Evolutionary conservation across 2,329 filamentous ascomycete genomes (phyloP).

Genomic region (Tympanopsis confertula): DNA sequence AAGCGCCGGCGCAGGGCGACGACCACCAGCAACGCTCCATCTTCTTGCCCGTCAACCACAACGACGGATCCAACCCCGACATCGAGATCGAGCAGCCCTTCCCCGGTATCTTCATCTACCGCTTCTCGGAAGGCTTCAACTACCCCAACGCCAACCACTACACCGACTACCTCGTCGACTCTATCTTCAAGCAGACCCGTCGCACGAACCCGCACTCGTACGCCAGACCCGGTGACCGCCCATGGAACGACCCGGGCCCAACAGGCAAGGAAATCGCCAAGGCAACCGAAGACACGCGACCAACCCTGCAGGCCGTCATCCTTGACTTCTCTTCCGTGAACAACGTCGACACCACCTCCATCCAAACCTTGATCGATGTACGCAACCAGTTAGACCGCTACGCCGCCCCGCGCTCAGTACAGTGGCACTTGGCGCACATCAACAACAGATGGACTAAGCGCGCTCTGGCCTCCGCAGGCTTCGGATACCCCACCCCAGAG

Average conservation of each 20-base stretch:
- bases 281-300: slow-evolving; percentile 37
- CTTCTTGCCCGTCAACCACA: slow-evolving; percentile 76
- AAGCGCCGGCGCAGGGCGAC: slow-evolving; percentile 22
- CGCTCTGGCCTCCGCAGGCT: slow-evolving; percentile 74
- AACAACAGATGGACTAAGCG: slow-evolving; percentile 92
- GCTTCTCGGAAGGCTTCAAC: slow-evolving; percentile 89
- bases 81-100: slow-evolving; percentile 71
- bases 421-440: slow-evolving; percentile 94
- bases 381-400: slow-evolving; percentile 88
- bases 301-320: slow-evolving; percentile 77
- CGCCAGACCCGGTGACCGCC: slow-evolving; percentile 60
- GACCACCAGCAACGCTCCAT: slow-evolving; percentile 51
- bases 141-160: slow-evolving; percentile 90
- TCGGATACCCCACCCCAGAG: slow-evolving; percentile 63
- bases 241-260: slow-evolving; percentile 89
- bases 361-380: slow-evolving; percentile 86
- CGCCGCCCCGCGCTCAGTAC: slow-evolving; percentile 66
- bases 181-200: slow-evolving; percentile 61
- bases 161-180: slow-evolving; percentile 63
- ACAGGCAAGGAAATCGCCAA: slow-evolving; percentile 33
- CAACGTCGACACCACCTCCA: slow-evolving; percentile 83
- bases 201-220: slow-evolving; percentile 64
- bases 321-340: slow-evolving; percentile 91
- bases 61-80: slow-evolving; percentile 82
- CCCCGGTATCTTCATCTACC: slow-evolving; percentile 89